Percentiles rank a stretch among this genome's conserved stretches.
phyloP scores from a whole-genome alignment of 1,284 basidiomycete species.

The Cryptococcus sp. region DNA sequence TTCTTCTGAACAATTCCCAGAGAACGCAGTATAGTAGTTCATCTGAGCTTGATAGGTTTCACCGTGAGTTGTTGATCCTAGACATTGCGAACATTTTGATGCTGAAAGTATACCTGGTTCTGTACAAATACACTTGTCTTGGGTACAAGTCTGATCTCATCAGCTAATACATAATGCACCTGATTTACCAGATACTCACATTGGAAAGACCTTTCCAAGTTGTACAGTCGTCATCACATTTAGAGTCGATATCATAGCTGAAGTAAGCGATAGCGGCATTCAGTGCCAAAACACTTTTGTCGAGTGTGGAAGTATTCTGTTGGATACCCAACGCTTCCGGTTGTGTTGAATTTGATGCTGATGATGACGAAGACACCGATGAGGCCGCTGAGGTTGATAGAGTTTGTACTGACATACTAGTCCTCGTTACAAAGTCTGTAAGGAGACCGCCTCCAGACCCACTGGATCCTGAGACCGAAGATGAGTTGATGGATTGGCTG shows the following conservation, averaged over 20 bases:
- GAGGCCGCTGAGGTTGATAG: too few species aligned
- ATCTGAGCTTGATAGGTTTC: neutral
- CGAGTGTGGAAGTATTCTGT: too few species aligned
- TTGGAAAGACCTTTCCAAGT: constrained; percentile 10
- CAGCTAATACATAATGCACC: neutral
- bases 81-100: constrained; percentile 14
- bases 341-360: too few species aligned
- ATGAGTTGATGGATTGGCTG: too few species aligned
- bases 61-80: constrained; percentile 8
- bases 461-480: too few species aligned
- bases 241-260: neutral
- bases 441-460: too few species aligned
- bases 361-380: too few species aligned
- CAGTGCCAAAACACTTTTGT: constrained; percentile 3
- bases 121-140: constrained; percentile 23
- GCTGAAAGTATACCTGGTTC: constrained; percentile 10
- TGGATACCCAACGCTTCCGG: too few species aligned
- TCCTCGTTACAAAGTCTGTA: too few species aligned
- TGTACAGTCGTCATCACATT: constrained; percentile 7
- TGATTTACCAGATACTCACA: constrained; percentile 7
- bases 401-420: too few species aligned
- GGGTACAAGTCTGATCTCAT: constrained; percentile 13
- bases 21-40: constrained; percentile 2
- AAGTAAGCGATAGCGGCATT: constrained; percentile 9
- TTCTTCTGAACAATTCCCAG: constrained; percentile 9